Evolutionary conservation across 2,329 filamentous ascomycete genomes (phyloP).

Genomic region (Didymella lethalis): DNA sequence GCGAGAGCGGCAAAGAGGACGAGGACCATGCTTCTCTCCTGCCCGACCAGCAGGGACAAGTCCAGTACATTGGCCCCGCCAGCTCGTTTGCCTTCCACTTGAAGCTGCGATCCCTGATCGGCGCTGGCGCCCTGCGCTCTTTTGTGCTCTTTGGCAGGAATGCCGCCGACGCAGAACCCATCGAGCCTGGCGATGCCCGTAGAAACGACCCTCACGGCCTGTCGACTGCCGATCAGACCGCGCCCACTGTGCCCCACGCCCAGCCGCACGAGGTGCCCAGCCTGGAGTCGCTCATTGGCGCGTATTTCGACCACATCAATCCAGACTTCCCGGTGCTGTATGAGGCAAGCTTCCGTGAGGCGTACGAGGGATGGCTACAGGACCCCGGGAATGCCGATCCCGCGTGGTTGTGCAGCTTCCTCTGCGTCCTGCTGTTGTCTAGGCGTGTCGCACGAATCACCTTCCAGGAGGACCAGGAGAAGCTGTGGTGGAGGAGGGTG

Average conservation of each 20-base stretch:
- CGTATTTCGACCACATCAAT: slow-evolving; percentile 55
- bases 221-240: slow-evolving; percentile 35
- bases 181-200: slow-evolving; percentile 24
- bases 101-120: slow-evolving; percentile 52
- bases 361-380: slow-evolving; percentile 49
- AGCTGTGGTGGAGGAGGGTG: slow-evolving; percentile 54
- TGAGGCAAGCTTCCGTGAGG: slow-evolving; percentile 54
- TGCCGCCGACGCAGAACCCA: slow-evolving; percentile 44
- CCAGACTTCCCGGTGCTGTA: slow-evolving; percentile 55
- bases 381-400: slow-evolving; percentile 47
- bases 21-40: slow-evolving; percentile 50
- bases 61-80: slow-evolving; percentile 55
- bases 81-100: slow-evolving; percentile 56
- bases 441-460: slow-evolving; percentile 46
- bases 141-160: slow-evolving; percentile 55
- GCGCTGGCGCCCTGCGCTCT: slow-evolving; percentile 42
- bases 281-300: slow-evolving; percentile 49
- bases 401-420: slow-evolving; percentile 53
- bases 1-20: slow-evolving; percentile 35
- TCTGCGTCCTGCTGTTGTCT: slow-evolving; percentile 54
- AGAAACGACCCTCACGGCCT: slow-evolving; percentile 27
- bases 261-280: slow-evolving; percentile 28
- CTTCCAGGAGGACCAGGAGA: slow-evolving; percentile 51
- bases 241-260: slow-evolving; percentile 23
- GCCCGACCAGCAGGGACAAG: slow-evolving; percentile 56